phyloP scores from a whole-genome alignment of 495 filamentous ascomycete genomes.

The Parachaetomium inaequale region DNA sequence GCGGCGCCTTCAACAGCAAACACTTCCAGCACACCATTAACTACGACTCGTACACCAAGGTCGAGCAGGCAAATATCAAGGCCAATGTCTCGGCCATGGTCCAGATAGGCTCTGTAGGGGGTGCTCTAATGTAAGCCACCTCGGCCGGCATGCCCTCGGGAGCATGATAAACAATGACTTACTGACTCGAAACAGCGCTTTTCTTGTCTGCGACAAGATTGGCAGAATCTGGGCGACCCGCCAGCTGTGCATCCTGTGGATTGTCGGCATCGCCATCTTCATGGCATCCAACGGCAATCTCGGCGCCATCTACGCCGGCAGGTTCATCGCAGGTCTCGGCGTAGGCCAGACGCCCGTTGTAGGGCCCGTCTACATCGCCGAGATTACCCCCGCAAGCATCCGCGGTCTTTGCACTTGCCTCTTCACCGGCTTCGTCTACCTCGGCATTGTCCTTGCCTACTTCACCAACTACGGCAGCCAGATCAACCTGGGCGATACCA shows the following conservation, averaged over 20 bases:
- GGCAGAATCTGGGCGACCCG: conserved; percentile 68
- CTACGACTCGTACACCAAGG: conserved; percentile 49
- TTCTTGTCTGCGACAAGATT: conserved; percentile 63
- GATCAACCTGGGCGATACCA: conserved; percentile 54
- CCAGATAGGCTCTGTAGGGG: conserved; percentile 63
- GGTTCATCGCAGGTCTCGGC: conserved; percentile 66
- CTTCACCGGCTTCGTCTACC: conserved; percentile 61
- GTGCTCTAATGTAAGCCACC: conserved; percentile 55
- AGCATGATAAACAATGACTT: background rate
- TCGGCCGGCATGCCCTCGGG: background rate
- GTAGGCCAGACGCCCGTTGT: conserved; percentile 67
- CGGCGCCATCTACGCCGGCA: conserved; percentile 57
- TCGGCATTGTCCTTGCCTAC: conserved; percentile 60
- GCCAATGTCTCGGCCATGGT: conserved; percentile 71
- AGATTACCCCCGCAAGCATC: conserved; percentile 58
- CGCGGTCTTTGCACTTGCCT: conserved; percentile 67
- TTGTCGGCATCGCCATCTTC: conserved; percentile 64
- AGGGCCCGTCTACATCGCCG: conserved; percentile 57
- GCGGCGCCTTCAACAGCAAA: conserved; percentile 59
- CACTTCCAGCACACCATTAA: conserved; percentile 60
- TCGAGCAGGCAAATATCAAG: conserved; percentile 58
- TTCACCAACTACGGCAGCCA: conserved; percentile 58
- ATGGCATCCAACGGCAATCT: conserved; percentile 45
- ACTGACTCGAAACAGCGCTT: conserved; percentile 41
- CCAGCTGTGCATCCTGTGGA: conserved; percentile 62